A percentile compares a stretch with the other conserved stretches of the same genome.
These are phyloP conservation scores for Boletales sp. DNA, from an alignment of 768 basidiomycete species.

Conservation along the genomic window DNA sequence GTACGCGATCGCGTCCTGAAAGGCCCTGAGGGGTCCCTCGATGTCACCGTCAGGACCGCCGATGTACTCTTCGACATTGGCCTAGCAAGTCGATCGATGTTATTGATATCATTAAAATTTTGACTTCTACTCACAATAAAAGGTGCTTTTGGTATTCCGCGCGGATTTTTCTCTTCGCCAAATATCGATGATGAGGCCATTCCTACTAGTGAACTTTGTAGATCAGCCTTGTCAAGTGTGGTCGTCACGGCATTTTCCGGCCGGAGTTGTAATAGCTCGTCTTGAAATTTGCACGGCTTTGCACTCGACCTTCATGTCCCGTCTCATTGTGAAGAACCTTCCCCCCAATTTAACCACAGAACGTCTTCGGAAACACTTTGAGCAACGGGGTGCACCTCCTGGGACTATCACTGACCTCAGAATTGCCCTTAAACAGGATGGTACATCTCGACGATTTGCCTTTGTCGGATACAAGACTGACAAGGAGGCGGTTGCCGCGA, in stretches of 20 bases:
- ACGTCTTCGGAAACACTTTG: slow-evolving; percentile 65
- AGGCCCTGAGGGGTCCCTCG: slow-evolving; percentile 71
- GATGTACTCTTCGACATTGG: slow-evolving; percentile 83
- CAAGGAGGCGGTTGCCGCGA: slow-evolving; percentile 68
- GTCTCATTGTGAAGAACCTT: slow-evolving; percentile 80
- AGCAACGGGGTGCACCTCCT: slow-evolving; percentile 52
- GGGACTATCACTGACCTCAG: slow-evolving; percentile 85
- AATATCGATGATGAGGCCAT: slow-evolving; percentile 31
- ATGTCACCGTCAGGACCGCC: slow-evolving; percentile 74
- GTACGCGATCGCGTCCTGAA: slow-evolving; percentile 94
- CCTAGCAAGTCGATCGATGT: slow-evolving; percentile 40
- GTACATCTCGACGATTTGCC: slow-evolving; percentile 82
- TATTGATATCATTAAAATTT: not conserved
- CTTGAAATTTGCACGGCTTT: not conserved
- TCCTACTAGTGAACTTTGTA: too few relatives aligned
- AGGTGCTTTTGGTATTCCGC: slow-evolving; percentile 93
- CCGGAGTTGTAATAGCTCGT: slow-evolving; percentile 11
- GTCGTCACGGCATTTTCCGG: slow-evolving; percentile 20
- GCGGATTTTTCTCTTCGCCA: slow-evolving; percentile 63
- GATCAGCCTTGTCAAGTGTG: too few relatives aligned
- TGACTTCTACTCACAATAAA: slow-evolving; percentile 70
- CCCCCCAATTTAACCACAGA: slow-evolving; percentile 65
- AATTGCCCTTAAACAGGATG: slow-evolving; percentile 71
- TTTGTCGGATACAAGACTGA: slow-evolving; percentile 89
- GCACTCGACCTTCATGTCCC: slow-evolving; percentile 52